Conservation (phyloP, 1,284 basidiomycete genomes). For the Bjerkandera adusta region DNA sequence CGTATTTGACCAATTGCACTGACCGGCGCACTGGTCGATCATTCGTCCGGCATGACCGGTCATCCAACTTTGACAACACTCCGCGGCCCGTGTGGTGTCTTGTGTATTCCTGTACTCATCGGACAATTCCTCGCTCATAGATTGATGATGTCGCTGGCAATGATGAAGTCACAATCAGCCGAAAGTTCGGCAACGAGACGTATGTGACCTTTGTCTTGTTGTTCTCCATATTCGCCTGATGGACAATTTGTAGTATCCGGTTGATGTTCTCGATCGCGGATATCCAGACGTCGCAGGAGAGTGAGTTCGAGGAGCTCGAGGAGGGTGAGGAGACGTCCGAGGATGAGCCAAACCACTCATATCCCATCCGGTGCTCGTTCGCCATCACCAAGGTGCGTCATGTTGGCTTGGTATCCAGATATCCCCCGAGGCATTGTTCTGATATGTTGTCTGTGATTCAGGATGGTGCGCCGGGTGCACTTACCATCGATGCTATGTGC, state of each 20-base stretch:
- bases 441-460: not conserved
- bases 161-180: slow-evolving; percentile 81
- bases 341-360: slow-evolving; percentile 43
- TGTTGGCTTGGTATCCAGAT: not conserved
- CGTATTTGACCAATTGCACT: too few species aligned
- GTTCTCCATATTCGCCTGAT: not conserved
- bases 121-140: slow-evolving; percentile 39
- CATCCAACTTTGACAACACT: too few species aligned
- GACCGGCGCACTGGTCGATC: too few species aligned
- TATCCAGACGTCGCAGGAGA: slow-evolving; percentile 50
- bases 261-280: slow-evolving; percentile 85
- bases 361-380: slow-evolving; percentile 77
- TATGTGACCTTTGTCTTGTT: slow-evolving; percentile 38
- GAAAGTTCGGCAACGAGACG: slow-evolving; percentile 92
- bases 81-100: too few species aligned
- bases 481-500: slow-evolving; percentile 79
- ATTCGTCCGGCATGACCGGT: too few species aligned
- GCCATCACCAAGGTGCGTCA: slow-evolving; percentile 77
- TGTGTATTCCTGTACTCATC: too few species aligned
- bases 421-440: not conserved
- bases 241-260: slow-evolving; percentile 53
- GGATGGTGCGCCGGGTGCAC: slow-evolving; percentile 48
- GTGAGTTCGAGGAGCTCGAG: slow-evolving; percentile 41
- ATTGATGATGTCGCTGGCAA: slow-evolving; percentile 72
- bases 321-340: slow-evolving; percentile 37